These are phyloP conservation scores for Triglochin maritima DNA, from an alignment of 106 monocot species.

Conservation along the genomic window DNA sequence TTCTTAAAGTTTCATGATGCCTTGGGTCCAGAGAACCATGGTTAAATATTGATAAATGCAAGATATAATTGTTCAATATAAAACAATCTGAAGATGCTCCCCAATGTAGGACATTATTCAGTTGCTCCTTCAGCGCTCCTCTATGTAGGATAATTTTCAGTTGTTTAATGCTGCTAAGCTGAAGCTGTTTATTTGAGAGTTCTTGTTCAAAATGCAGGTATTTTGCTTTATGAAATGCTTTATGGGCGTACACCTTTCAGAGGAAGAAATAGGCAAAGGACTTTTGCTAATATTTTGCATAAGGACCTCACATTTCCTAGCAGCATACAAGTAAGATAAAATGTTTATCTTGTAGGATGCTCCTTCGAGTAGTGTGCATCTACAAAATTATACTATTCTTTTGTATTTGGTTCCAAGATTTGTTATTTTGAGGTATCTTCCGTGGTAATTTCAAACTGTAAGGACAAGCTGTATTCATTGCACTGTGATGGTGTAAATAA, in stretches of 20 bases:
- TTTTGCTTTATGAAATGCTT: slow-evolving; percentile 94
- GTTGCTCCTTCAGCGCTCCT: background rate
- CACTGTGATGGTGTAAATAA: too few relatives aligned
- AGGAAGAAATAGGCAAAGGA: slow-evolving; percentile 84
- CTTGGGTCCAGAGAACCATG: too few relatives aligned
- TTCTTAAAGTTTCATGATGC: too few relatives aligned
- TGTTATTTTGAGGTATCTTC: background rate
- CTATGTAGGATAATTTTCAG: background rate
- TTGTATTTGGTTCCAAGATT: background rate
- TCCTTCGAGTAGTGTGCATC: background rate
- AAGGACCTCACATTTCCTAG: slow-evolving; percentile 94
- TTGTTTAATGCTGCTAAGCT: background rate
- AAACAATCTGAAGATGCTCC: background rate
- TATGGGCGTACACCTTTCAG: slow-evolving; percentile 96
- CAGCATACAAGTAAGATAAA: slow-evolving; percentile 71
- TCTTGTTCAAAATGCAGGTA: slow-evolving; percentile 43
- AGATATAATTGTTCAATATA: background rate
- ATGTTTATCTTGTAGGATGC: background rate
- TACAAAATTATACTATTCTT: background rate
- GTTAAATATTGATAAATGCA: background rate
- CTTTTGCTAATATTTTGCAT: slow-evolving; percentile 90
- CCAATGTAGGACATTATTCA: background rate
- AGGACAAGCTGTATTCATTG: too few relatives aligned
- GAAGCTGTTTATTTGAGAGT: background rate
- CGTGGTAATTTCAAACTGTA: background rate